A percentile compares a stretch with the other conserved stretches of the same genome.
Conservation (phyloP, 371 early-diverging fungal genomes). For the Syncephalis fuscata region DNA sequence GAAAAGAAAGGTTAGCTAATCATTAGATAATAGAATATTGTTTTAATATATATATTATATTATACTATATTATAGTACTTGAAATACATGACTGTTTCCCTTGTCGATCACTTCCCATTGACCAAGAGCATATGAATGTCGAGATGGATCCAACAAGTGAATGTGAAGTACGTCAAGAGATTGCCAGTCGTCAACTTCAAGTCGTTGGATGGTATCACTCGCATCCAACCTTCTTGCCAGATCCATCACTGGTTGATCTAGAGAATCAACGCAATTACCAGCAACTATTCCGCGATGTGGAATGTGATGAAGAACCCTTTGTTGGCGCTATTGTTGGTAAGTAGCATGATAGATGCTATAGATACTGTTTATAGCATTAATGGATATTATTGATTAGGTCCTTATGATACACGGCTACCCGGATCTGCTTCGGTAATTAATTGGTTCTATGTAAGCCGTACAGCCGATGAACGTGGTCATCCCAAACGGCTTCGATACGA, state of each 20-base stretch:
- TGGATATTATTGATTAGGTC: constrained; percentile 20
- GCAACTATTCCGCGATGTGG: constrained; percentile 33
- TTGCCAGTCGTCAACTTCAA: constrained; percentile 44
- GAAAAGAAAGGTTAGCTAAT: constrained; percentile 17
- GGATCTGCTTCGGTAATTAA: constrained; percentile 61
- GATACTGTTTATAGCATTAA: not conserved
- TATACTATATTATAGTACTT: constrained; percentile 12
- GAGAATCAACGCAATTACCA: constrained; percentile 75
- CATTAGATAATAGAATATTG: not conserved
- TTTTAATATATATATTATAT: constrained; percentile 3
- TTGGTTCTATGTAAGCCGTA: constrained; percentile 53
- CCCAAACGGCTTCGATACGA: constrained; percentile 50
- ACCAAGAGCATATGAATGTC: constrained; percentile 62
- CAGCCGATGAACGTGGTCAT: constrained; percentile 22
- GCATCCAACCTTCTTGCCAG: constrained; percentile 62
- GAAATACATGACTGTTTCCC: constrained; percentile 45
- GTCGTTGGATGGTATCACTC: constrained; percentile 87
- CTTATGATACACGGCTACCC: constrained; percentile 68
- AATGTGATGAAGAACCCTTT: constrained; percentile 45
- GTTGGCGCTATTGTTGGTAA: constrained; percentile 75
- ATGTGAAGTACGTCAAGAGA: constrained; percentile 51
- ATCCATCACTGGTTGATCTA: constrained; percentile 60
- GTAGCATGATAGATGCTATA: not conserved
- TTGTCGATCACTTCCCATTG: constrained; percentile 51
- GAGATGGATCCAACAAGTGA: constrained; percentile 79